Conservation (phyloP, 345 rosid species). For the Brassica rapa region DNA sequence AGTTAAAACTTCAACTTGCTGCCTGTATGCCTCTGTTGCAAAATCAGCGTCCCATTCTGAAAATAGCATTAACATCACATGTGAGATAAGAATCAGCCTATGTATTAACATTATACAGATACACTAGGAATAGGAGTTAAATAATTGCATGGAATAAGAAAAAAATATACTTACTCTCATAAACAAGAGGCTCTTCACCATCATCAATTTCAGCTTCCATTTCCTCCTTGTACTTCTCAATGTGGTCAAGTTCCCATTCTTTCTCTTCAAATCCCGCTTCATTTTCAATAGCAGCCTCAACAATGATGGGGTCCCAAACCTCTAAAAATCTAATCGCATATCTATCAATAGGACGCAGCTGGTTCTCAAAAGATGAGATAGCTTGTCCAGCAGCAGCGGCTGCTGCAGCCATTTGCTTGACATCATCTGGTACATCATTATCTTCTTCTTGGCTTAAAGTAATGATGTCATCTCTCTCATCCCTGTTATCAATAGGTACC, state of each 20-base stretch:
- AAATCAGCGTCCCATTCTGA: constrained; percentile 99
- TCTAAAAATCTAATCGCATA: constrained; percentile 87
- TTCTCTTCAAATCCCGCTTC: constrained; percentile 78
- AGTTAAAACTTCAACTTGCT: constrained; percentile 91
- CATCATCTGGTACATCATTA: constrained; percentile 85
- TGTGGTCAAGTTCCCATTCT: constrained; percentile 97
- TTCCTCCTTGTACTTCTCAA: constrained; percentile 95
- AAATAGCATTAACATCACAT: constrained; percentile 21
- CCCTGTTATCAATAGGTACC: constrained; percentile 43
- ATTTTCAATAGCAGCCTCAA: constrained; percentile 68
- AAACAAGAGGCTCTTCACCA: constrained; percentile 93
- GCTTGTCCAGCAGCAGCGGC: constrained; percentile 95
- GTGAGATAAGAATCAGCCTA: constrained; percentile 20
- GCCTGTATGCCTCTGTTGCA: constrained; percentile 99
- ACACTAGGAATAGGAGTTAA: constrained; percentile 4
- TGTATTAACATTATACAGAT: constrained; percentile 15
- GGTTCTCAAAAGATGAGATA: constrained; percentile 80
- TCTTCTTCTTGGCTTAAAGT: constrained; percentile 79
- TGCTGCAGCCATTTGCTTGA: constrained; percentile 91
- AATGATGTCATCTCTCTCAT: constrained; percentile 59
- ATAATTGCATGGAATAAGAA: constrained; percentile 16
- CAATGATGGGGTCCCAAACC: constrained; percentile 93
- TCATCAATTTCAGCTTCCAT: constrained; percentile 99
- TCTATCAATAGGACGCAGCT: constrained; percentile 90
- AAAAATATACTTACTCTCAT: constrained; percentile 74